Evolutionary conservation across 73 alveolate genomes (phyloP), one percentile per base, ranked within the genome.

Genomic region (Paramecium biaurelia): DNA sequence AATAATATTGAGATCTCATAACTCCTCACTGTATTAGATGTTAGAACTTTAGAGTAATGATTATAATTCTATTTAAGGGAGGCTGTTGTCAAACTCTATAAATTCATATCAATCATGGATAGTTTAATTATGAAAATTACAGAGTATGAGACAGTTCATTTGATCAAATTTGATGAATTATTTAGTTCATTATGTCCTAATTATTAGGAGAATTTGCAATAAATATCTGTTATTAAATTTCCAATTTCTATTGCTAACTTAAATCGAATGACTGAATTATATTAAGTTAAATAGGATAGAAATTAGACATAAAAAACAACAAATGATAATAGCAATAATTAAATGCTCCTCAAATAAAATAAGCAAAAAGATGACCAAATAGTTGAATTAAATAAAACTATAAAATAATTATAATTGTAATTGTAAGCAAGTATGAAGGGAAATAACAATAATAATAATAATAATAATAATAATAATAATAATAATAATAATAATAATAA

Each of bases 131-230:
- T 43, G 37, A 79, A 79, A 23, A 63, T 79, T 24, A 79, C 90
- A 9, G 90, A 79, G 32, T 79, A 14, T 20, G 90, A 79, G 56
- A 76, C 74, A 9, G n/a, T 79, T 43, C 70, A 79, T 45, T 8
- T 79, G 28, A 79, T 79, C 18, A 79, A 79, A 47, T 79, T 43
- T 79, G 90, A 79, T 79, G 90, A 79, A 43, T 20, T 45, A 42
- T 79, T 30, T 79, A 18, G 49, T 20, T 45, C 23, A 45, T 43
- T 47, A 45, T 79, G 90, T 47, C 72, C 56, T 35, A 38, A 38
- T 72, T 4, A 38, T 72, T 28, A 72, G 10, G 58, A 38, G 12
- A 21, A 30, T 34, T 3, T 38, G 32, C 24, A 32, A 35, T 32
- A 12, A 28, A 35, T 72, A 14, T 72, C 38, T 28, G 24, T 72